Conservation (phyloP, 108 stramenopile genomes). For the Nannochloropsis salina region DNA sequence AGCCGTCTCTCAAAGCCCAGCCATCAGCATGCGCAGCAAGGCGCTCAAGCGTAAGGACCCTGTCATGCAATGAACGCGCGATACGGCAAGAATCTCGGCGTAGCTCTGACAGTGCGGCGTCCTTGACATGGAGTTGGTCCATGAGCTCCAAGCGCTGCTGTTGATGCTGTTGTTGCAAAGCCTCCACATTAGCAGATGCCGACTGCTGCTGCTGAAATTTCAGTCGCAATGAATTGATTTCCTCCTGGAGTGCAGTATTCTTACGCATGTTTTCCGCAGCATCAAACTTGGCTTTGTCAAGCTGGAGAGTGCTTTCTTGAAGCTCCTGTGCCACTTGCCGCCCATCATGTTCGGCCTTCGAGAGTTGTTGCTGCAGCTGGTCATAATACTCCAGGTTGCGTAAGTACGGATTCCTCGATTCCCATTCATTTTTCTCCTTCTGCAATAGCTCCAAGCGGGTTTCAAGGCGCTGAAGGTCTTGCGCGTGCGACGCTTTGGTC, state of each 20-base stretch:
- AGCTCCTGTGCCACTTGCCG: background rate
- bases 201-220: background rate
- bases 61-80: background rate
- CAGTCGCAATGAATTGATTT: background rate
- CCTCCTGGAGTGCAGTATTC: background rate
- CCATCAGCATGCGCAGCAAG: background rate
- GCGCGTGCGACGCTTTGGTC: background rate
- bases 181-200: constrained; percentile 9
- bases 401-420: background rate
- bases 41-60: background rate
- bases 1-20: background rate
- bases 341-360: background rate
- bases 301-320: background rate
- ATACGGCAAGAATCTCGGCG: background rate
- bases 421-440: background rate
- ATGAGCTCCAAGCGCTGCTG: background rate
- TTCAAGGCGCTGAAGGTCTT: background rate
- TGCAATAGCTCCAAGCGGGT: background rate
- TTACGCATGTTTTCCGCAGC: background rate
- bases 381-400: background rate
- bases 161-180: background rate
- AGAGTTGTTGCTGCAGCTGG: constrained; percentile 14
- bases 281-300: background rate
- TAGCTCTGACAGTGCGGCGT: background rate
- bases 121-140: background rate